Evolutionary conservation across 805 yeast genomes (phyloP).

Genomic region (Sungouiella thailandica): DNA sequence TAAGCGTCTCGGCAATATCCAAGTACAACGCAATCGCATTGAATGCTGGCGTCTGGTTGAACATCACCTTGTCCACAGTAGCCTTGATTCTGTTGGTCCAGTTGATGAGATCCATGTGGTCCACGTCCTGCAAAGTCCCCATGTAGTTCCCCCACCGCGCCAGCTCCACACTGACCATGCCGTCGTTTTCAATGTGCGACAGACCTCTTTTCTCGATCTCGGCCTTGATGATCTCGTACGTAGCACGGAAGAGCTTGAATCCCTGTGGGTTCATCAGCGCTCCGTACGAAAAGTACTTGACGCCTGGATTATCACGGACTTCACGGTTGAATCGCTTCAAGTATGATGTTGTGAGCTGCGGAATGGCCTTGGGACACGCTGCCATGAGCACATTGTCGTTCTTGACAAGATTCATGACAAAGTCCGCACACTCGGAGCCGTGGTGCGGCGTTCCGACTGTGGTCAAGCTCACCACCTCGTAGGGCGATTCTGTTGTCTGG

Average conservation of each 20-base stretch:
- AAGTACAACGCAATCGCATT: conserved; percentile 67
- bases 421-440: conserved; percentile 82
- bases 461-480: conserved; percentile 67
- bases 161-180: conserved; percentile 74
- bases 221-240: conserved; percentile 58
- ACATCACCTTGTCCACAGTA: conserved; percentile 25
- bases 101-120: conserved; percentile 82
- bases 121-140: conserved; percentile 75
- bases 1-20: conserved; percentile 60
- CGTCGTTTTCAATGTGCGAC: conserved; percentile 66
- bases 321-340: conserved; percentile 50
- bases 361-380: conserved; percentile 38
- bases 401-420: conserved; percentile 37
- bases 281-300: conserved; percentile 79
- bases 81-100: conserved; percentile 59
- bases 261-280: conserved; percentile 63
- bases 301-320: conserved; percentile 53
- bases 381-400: conserved; percentile 12
- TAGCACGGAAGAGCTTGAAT: conserved; percentile 53
- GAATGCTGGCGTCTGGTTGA: conserved; percentile 38
- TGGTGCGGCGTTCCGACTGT: conserved; percentile 86
- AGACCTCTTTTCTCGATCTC: conserved; percentile 12
- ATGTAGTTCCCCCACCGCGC: conserved; percentile 79
- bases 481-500: conserved; percentile 28
- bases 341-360: conserved; percentile 58